These are phyloP conservation scores for Chalciporus chontae DNA, from an alignment of 768 basidiomycete genomes.

Conservation along the genomic window DNA sequence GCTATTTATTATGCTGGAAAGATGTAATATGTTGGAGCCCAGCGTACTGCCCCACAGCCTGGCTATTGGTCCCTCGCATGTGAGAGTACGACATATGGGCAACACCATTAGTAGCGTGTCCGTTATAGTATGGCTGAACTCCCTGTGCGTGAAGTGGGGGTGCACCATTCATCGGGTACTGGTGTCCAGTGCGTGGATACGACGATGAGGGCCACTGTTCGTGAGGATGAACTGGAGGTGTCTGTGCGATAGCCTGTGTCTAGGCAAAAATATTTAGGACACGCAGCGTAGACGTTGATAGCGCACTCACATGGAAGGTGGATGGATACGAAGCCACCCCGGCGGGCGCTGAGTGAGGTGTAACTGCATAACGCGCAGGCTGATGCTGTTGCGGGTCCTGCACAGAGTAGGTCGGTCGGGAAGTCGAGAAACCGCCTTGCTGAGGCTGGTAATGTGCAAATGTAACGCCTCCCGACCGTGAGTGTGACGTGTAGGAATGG, in stretches of 20 bases:
- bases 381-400: slow-evolving; percentile 19
- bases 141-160: slow-evolving; percentile 18
- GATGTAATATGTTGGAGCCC: slow-evolving; percentile 27
- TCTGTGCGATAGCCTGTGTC: slow-evolving; percentile 11
- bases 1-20: slow-evolving; percentile 30
- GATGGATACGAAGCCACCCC: slow-evolving; percentile 25
- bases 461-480: slow-evolving; percentile 27
- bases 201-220: slow-evolving; percentile 25
- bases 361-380: slow-evolving; percentile 14
- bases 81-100: slow-evolving; percentile 27
- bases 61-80: slow-evolving; percentile 19
- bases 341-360: slow-evolving; percentile 14
- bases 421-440: slow-evolving; percentile 34
- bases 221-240: slow-evolving; percentile 14
- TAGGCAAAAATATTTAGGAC: background rate
- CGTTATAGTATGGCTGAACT: slow-evolving; percentile 25
- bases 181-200: slow-evolving; percentile 22
- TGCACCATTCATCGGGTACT: slow-evolving; percentile 18
- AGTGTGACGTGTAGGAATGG: slow-evolving; percentile 16
- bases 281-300: background rate
- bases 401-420: slow-evolving; percentile 27
- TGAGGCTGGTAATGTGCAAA: slow-evolving; percentile 38
- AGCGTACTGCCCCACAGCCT: slow-evolving; percentile 21
- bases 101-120: slow-evolving; percentile 11
- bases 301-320: slow-evolving; percentile 20